Percentiles rank a stretch among this genome's conserved stretches.
These are phyloP conservation scores for Globisporangium ultimum DNA, from an alignment of 352 stramenopile species.

Conservation along the genomic window DNA sequence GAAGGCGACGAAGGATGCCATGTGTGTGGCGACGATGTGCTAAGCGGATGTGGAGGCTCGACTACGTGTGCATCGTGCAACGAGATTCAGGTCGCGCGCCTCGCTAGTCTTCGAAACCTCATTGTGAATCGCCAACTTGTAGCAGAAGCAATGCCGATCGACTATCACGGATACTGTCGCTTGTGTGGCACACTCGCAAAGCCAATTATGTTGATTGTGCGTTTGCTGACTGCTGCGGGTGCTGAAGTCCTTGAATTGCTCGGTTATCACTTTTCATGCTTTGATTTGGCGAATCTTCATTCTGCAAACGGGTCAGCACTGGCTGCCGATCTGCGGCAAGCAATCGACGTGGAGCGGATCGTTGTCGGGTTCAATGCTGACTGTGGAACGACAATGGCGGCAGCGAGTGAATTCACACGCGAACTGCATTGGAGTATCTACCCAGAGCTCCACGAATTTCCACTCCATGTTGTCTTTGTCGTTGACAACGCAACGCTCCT, in stretches of 20 bases:
- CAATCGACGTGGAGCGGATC: slow-evolving; percentile 24
- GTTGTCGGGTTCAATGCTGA: slow-evolving; percentile 28
- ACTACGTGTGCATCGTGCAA: slow-evolving; percentile 5
- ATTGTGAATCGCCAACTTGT: neutral
- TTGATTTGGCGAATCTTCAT: slow-evolving; percentile 16
- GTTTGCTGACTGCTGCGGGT: slow-evolving; percentile 1
- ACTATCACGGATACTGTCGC: slow-evolving; percentile 29
- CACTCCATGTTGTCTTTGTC: slow-evolving; percentile 24
- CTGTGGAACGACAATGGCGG: slow-evolving; percentile 25
- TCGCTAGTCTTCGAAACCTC: slow-evolving; percentile 4
- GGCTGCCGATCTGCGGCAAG: slow-evolving; percentile 3
- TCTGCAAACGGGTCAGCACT: neutral
- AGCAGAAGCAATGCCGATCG: slow-evolving; percentile 12
- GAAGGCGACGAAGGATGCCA: neutral
- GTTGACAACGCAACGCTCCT: neutral
- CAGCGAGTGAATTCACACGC: slow-evolving; percentile 25
- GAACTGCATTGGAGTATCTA: slow-evolving; percentile 28
- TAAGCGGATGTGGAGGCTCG: neutral
- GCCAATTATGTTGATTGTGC: slow-evolving; percentile 23
- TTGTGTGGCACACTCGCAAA: slow-evolving; percentile 11
- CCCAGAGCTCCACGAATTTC: slow-evolving; percentile 18
- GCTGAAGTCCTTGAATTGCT: slow-evolving; percentile 16
- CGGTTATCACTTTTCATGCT: slow-evolving; percentile 21
- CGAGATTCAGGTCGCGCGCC: slow-evolving; percentile 7
- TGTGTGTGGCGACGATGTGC: slow-evolving; percentile 1